Percentiles rank a stretch among this genome's conserved stretches.
phyloP scores from a whole-genome alignment of 345 rosid genomes.

The Clausena lansium region DNA sequence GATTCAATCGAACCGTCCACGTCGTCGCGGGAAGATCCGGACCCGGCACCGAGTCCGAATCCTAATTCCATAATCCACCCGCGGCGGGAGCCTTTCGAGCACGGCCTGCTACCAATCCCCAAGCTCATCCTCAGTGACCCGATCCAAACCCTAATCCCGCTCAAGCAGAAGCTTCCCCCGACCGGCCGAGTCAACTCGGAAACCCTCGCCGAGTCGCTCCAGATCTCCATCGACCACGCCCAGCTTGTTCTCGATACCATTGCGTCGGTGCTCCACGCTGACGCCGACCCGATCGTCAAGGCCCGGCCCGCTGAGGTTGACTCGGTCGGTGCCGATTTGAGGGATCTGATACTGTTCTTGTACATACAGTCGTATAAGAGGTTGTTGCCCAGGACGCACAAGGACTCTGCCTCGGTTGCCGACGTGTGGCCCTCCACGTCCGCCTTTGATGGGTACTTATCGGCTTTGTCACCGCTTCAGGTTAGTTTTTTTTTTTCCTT shows the following conservation, averaged over 20 bases:
- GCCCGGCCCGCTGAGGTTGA: slow-evolving; percentile 55
- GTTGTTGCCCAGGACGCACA: slow-evolving; percentile 84
- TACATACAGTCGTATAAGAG: slow-evolving; percentile 95
- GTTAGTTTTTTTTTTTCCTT: slow-evolving; percentile 31
- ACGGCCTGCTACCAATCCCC: slow-evolving; percentile 92
- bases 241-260: slow-evolving; percentile 84
- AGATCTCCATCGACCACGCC: slow-evolving; percentile 89
- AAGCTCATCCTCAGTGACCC: slow-evolving; percentile 90
- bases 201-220: slow-evolving; percentile 68
- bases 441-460: slow-evolving; percentile 93
- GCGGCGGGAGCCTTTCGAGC: slow-evolving; percentile 90
- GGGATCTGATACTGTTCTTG: slow-evolving; percentile 80
- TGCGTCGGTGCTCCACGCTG: slow-evolving; percentile 79
- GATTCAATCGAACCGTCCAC: slow-evolving; percentile 57
- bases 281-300: slow-evolving; percentile 66
- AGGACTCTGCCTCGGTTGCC: slow-evolving; percentile 90
- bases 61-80: slow-evolving; percentile 65
- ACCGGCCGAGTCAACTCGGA: slow-evolving; percentile 59
- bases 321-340: slow-evolving; percentile 72
- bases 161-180: slow-evolving; percentile 58
- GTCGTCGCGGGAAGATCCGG: slow-evolving; percentile 41
- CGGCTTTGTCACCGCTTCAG: slow-evolving; percentile 98
- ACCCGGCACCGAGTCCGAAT: slow-evolving; percentile 34
- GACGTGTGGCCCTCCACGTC: slow-evolving; percentile 99
- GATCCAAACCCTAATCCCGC: slow-evolving; percentile 64